These are phyloP conservation scores for Syzygium aromaticum DNA, from an alignment of 345 rosid species.

Conservation along the genomic window DNA sequence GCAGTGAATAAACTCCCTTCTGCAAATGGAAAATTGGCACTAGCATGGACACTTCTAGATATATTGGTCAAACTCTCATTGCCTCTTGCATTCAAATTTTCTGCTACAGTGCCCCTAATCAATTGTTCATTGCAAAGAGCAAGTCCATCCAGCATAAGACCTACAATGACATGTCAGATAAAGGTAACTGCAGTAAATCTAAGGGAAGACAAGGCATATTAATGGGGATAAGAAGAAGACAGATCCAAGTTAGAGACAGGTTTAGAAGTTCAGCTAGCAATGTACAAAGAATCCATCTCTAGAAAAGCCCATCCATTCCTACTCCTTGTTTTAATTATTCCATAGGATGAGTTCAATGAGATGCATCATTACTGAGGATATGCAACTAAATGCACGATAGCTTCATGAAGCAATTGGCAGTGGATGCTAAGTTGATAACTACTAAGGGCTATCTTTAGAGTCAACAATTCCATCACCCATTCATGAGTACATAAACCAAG, in stretches of 20 bases:
- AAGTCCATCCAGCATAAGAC: conserved; percentile 65
- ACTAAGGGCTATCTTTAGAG: background rate
- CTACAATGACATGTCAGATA: conserved; percentile 10
- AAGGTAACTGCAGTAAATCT: background rate
- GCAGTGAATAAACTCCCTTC: conserved; percentile 71
- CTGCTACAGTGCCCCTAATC: conserved; percentile 34
- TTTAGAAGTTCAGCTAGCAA: background rate
- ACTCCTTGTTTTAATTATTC: background rate
- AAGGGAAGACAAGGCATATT: background rate
- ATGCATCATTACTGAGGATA: background rate
- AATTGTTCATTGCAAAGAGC: conserved; percentile 65
- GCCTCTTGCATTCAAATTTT: conserved; percentile 28
- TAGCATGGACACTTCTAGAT: conserved; percentile 31
- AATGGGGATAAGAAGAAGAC: background rate
- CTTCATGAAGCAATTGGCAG: background rate
- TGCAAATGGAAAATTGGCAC: conserved; percentile 62
- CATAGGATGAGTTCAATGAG: background rate
- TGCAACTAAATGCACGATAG: background rate
- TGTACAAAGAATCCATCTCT: background rate
- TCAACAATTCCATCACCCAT: background rate
- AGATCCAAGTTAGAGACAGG: background rate
- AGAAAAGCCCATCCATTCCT: background rate
- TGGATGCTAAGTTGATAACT: background rate
- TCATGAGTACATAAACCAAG: background rate
- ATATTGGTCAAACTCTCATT: conserved; percentile 19